Conservation (phyloP, 2,329 filamentous ascomycete species). For the Aspergillus fructus region DNA sequence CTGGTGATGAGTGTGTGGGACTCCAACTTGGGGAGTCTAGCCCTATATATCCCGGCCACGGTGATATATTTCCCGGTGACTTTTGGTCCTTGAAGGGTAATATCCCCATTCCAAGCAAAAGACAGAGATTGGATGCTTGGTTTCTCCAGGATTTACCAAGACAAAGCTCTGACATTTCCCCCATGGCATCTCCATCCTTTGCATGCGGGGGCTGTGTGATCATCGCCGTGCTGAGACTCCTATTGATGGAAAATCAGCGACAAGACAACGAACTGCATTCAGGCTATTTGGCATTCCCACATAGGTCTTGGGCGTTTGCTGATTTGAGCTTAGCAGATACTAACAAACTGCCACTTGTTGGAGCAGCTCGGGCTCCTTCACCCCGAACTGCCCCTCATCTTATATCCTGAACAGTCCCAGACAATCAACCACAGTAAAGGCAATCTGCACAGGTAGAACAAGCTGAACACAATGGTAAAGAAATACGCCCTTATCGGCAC, state of each 20-base stretch:
- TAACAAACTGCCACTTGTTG: background rate
- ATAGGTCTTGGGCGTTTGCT: background rate
- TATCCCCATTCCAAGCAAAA: background rate
- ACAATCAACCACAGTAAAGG: background rate
- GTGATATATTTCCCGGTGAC: background rate
- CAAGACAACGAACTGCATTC: background rate
- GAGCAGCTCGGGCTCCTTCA: background rate
- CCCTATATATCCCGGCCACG: background rate
- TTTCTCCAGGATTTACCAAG: background rate
- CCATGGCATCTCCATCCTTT: background rate
- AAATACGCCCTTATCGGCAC: slow-evolving; percentile 48
- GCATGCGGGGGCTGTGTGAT: background rate
- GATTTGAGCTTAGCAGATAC: background rate
- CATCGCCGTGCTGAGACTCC: background rate
- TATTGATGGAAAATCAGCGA: slow-evolving; percentile 4
- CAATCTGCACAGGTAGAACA: background rate
- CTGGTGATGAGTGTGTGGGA: background rate
- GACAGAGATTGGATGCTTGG: background rate
- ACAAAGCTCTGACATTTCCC: background rate
- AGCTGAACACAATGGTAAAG: background rate
- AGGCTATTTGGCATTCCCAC: background rate
- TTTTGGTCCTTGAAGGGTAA: no score
- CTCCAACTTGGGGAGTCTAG: background rate
- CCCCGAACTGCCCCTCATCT: background rate
- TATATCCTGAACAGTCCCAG: background rate